Evolutionary conservation across 257 asterid species (phyloP), one percentile per base, ranked within the genome.

Genomic region (Pogostemon cablin): DNA sequence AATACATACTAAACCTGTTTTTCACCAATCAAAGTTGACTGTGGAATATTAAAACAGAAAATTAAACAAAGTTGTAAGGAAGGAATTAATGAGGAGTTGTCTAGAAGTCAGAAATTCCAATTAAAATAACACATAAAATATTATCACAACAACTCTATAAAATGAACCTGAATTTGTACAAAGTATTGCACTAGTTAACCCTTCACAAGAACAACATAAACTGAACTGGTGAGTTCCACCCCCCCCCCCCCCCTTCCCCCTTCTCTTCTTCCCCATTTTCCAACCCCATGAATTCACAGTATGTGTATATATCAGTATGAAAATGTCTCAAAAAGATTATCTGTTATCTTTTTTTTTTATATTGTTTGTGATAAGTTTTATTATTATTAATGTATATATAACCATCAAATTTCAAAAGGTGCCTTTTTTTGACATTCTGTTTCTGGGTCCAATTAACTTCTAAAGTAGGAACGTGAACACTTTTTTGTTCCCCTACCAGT

Each of bases 141-240:
- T 25, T 25, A 25, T 25, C 32, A 1, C 32, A 25, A 25, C 32
- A 25, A 25, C 43, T 68, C 56, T 78, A 69, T 70, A 68, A 49
- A 15, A 47, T 20, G 9, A 25, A 5, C 49, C 61, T 9, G 3
- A 6, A 15, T 60, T 52, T 17, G 44, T 3, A 43, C 12, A 55
- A 25, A 63, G 20, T 37, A 53, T 41, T 78, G 76, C 73, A 71
- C 2, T 62, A 64, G 12, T 20, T 20, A 49, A 37, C 15, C 67
- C 68, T 68, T 64, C 78, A 65, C 71, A 71, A 68, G 49, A 65
- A 39, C 54, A 35, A 53, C 32, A 47, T 12, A 44, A 65, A 47
- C 4, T 44, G 34, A 52, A 47, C 86, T 39, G 81, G 79, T 81
- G 52, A 78, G 73, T 69, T 70, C 59, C 42, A 57, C 15, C 39